These are phyloP conservation scores for Sporormia fimetaria DNA, from an alignment of 495 filamentous ascomycete genomes.

Conservation along the genomic window DNA sequence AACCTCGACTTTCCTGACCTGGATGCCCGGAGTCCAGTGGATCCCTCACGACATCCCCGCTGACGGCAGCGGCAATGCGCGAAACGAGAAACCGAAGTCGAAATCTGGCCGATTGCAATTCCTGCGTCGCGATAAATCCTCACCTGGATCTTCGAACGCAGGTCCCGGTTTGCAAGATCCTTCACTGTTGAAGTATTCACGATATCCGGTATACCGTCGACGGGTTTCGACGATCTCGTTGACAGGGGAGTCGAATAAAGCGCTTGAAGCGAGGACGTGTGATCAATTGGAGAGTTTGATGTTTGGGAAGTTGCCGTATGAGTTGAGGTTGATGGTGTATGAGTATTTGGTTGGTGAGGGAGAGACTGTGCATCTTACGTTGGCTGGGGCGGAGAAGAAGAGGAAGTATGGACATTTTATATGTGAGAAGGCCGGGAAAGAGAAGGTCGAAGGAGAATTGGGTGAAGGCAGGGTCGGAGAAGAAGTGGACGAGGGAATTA, in stretches of 20 bases:
- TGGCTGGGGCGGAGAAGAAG: not conserved
- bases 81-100: not conserved
- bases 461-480: not conserved
- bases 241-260: conserved; percentile 1
- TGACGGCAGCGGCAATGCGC: not conserved
- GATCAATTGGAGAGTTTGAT: conserved; percentile 9
- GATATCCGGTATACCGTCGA: too few relatives aligned
- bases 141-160: too few relatives aligned
- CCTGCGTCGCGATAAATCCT: too few relatives aligned
- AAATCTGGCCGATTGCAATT: not conserved
- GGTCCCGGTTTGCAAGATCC: too few relatives aligned
- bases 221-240: conserved; percentile 10
- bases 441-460: conserved; percentile 9
- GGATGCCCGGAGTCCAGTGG: conserved; percentile 17
- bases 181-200: too few relatives aligned
- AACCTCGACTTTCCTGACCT: conserved; percentile 3
- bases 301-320: conserved; percentile 16
- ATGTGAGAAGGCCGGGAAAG: conserved; percentile 22
- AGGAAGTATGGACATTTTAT: conserved; percentile 18
- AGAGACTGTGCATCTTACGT: conserved; percentile 19
- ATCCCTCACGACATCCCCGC: conserved; percentile 12
- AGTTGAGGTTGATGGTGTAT: conserved; percentile 18
- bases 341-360: conserved; percentile 8
- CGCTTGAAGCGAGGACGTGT: conserved; percentile 10
- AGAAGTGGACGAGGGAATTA: not conserved